Base-by-base conservation (phyloP, 192 early-diverging fungal species). In the Backusella tarrabulga region DNA sequence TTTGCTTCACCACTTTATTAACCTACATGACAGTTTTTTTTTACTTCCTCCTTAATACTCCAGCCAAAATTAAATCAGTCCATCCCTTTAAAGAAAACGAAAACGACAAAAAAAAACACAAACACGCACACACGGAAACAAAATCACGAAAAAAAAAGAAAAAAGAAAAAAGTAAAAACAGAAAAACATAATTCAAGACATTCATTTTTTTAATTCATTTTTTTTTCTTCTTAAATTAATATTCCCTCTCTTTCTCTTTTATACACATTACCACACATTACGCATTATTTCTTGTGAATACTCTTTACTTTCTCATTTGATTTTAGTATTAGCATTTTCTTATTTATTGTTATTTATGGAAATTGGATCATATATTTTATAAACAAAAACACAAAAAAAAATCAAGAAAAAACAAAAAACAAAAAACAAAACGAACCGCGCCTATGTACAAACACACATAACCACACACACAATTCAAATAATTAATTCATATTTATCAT, bases 61-160 rank as follows among this genome's bases (percentile, higher is more conserved):
- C 54, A 56, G 54, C 21, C 54, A 56, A 56, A 56, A 56, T 56
- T 56, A 56, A 56, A 56, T 56, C 54, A 56, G 54, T 21, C 54
- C 54, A 56, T 56, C 54, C 54, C 54, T 21, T 56, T 56, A 26
- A 56, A 69, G n/a, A 56, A 56, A 56, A 54, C n/a, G 2, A 56
- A 56, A 56, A 56, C 54, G 7, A 54, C 17, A 54, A 19, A 54
- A 54, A 54, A 56, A 56, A 40, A 40, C 38, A 11, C n/a, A 23
- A 21, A 56, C 21, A 56, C 7, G n/a, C 6, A 54, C 15, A 56
- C 19, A 56, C 14, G 21, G 21, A 56, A 23, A 54, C 17, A 54
- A 54, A 54, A 21, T 54, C n/a, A 19, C 17, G 52, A 54, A 54
- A 54, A 54, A 32, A 29, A 29, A 54, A 54, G 3, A 29, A 29